A percentile compares a stretch with the other conserved stretches of the same genome.
Conservation (phyloP, 2,329 filamentous ascomycete genomes). For the Scleromitrula shiraiana region DNA sequence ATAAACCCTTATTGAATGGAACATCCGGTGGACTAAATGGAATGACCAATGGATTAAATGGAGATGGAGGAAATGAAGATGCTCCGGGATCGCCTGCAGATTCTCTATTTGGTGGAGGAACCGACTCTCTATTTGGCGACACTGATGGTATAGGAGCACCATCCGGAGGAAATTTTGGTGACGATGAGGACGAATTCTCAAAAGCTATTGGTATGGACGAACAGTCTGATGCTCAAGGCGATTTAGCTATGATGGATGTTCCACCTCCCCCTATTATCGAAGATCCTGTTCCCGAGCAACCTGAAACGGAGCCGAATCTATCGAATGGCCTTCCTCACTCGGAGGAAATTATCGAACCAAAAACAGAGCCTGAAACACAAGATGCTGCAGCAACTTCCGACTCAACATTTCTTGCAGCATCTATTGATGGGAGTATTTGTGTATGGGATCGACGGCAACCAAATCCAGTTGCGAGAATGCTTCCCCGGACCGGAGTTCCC, state of each 20-base stretch:
- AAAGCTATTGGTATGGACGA: slow-evolving; percentile 40
- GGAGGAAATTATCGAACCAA: slow-evolving; percentile 13
- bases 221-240: slow-evolving; percentile 20
- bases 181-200: slow-evolving; percentile 79
- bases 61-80: slow-evolving; percentile 43
- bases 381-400: slow-evolving; percentile 57
- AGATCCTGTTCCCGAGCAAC: slow-evolving; percentile 13
- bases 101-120: slow-evolving; percentile 76
- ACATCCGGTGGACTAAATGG: slow-evolving; percentile 34
- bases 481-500: slow-evolving; percentile 65
- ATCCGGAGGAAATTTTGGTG: slow-evolving; percentile 58
- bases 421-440: slow-evolving; percentile 80
- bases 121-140: slow-evolving; percentile 84
- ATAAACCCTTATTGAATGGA: slow-evolving; percentile 49
- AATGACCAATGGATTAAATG: slow-evolving; percentile 29
- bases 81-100: slow-evolving; percentile 51
- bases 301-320: slow-evolving; percentile 5
- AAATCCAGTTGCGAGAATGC: slow-evolving; percentile 71
- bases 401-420: slow-evolving; percentile 79
- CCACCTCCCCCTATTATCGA: slow-evolving; percentile 13
- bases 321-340: slow-evolving; percentile 13
- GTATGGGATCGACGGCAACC: slow-evolving; percentile 83
- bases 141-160: slow-evolving; percentile 46
- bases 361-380: slow-evolving; percentile 33
- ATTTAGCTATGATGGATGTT: slow-evolving; percentile 20